These are phyloP conservation scores for Tetrapisispora pingtungensis DNA, from an alignment of 805 yeast genomes.

Conservation along the genomic window DNA sequence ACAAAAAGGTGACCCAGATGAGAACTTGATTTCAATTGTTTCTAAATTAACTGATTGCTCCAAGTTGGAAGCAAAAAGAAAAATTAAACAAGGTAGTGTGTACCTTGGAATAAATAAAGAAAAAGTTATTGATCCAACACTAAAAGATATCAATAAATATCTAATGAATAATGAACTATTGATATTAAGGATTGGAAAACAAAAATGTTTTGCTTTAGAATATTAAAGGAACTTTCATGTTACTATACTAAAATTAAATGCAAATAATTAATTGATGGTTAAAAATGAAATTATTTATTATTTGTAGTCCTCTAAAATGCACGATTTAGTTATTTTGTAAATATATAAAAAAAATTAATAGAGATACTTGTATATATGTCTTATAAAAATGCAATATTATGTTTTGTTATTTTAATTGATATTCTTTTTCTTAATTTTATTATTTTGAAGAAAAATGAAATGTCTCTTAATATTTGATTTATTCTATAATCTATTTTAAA, in stretches of 20 bases:
- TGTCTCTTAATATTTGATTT: too few relatives aligned
- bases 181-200: conserved; percentile 62
- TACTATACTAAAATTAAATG: too few relatives aligned
- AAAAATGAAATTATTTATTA: not conserved
- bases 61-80: conserved; percentile 48
- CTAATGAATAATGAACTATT: conserved; percentile 52
- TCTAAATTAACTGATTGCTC: conserved; percentile 39
- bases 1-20: conserved; percentile 20
- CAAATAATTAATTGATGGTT: too few relatives aligned
- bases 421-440: not conserved
- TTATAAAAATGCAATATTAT: not conserved
- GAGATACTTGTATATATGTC: too few relatives aligned
- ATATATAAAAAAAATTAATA: not conserved
- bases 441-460: too few relatives aligned
- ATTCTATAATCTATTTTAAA: too few relatives aligned
- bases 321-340: not conserved
- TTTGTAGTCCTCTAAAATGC: not conserved
- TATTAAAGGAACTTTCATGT: too few relatives aligned
- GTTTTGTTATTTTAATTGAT: not conserved
- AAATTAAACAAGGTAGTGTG: conserved; percentile 61
- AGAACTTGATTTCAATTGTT: conserved; percentile 41
- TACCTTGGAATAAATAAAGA: conserved; percentile 54
- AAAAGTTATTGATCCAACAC: conserved; percentile 41
- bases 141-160: conserved; percentile 35
- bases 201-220: conserved; percentile 43